Evolutionary conservation across 257 asterid genomes (phyloP), one percentile per base, ranked within the genome.

Genomic region (Linaria vulgaris): DNA sequence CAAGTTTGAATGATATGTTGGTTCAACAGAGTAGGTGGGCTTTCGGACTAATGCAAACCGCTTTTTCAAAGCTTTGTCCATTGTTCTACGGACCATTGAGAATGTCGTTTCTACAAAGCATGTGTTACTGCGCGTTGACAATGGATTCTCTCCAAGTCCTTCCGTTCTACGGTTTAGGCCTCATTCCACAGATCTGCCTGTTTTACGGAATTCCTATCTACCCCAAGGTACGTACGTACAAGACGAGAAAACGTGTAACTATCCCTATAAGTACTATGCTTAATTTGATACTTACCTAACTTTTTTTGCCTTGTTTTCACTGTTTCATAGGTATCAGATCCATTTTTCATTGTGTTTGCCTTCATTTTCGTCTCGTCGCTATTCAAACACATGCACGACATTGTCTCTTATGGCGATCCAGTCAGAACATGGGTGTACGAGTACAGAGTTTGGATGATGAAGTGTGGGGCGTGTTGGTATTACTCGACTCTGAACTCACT

Each of bases 361-460:
- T 66, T 78, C 38, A 45, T 82, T 4, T 90, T 83, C 69, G 3
- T 76, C n/a, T 83, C 90, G 1, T 67, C 88, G 3, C 86, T 75
- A 11, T 47, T 72, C 47, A 86, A 86, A 51, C 72, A 78, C 53
- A 27, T 81, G 21, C 79, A 81, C 45, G 91, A 90, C 55, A 81
- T 85, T 3, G 12, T 83, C 13, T 66, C 67, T 0, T 53, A 59
- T 0, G 85, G 91, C 8, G 72, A 82, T 13, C 67, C 97, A 22
- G 37, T 81, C n/a, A 62, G 50, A 15, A 75, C 80, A 37, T 82
- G 86, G 72, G 68, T 82, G 62, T 82, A 80, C 12, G 96, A 83
- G 44, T 75, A 74, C 37, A 72, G 95, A 43, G 69, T 82, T 27
- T 88, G 90, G 90, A 75, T 82, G 92, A 78, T 86, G 70, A 86